These are phyloP conservation scores for Fraxinus xanthoxyloides DNA, from an alignment of 305 asterid genomes.

Conservation along the genomic window DNA sequence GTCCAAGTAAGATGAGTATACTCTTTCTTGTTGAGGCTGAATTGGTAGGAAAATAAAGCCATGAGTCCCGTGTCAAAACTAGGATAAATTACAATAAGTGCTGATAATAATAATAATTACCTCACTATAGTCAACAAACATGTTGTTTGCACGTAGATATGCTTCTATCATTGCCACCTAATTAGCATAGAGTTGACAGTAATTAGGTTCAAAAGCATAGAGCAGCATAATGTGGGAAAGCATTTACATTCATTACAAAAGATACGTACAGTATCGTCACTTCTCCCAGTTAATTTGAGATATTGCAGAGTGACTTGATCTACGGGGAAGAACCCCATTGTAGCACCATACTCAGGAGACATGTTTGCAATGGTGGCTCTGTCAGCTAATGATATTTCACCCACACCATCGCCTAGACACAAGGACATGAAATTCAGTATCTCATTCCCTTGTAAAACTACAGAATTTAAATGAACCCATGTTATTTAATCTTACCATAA, in stretches of 20 bases:
- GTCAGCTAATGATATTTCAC: constrained; percentile 46
- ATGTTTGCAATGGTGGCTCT: constrained; percentile 58
- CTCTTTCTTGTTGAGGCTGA: constrained; percentile 89
- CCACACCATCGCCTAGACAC: constrained; percentile 43
- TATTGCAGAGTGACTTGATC: constrained; percentile 77
- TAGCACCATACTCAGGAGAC: constrained; percentile 60
- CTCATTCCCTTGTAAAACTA: background rate
- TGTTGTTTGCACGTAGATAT: constrained; percentile 83
- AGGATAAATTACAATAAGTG: background rate
- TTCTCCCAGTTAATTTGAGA: constrained; percentile 84
- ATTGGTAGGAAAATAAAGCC: background rate
- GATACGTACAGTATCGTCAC: constrained; percentile 77
- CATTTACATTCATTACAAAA: constrained; percentile 5
- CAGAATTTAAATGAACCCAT: background rate
- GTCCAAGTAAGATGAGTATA: constrained; percentile 67
- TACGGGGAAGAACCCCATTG: constrained; percentile 57
- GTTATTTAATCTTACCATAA: constrained; percentile 28
- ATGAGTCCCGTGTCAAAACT: background rate
- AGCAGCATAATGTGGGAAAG: constrained; percentile 1
- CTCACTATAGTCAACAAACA: constrained; percentile 87
- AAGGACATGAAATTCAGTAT: background rate
- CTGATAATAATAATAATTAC: constrained; percentile 23
- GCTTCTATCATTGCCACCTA: constrained; percentile 93
- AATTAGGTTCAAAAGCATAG: background rate
- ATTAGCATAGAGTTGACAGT: constrained; percentile 17